Percentiles rank a stretch among this genome's conserved stretches.
These are phyloP conservation scores for Croton laevigatus DNA, from an alignment of 441 rosid species.

Conservation along the genomic window DNA sequence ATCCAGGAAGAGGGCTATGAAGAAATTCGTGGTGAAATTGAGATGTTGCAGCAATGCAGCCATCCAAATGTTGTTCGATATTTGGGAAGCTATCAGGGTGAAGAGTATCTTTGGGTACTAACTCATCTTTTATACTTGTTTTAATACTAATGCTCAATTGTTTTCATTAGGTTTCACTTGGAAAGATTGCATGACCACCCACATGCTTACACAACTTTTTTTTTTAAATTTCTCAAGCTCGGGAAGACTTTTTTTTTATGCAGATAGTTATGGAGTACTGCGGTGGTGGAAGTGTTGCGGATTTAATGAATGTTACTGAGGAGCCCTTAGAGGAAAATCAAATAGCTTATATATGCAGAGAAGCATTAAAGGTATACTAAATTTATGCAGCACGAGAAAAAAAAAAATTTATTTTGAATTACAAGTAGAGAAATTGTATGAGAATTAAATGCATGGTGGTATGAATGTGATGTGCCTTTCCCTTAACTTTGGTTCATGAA, in stretches of 20 bases:
- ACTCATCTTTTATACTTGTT: conserved; percentile 17
- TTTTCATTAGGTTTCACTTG: not conserved
- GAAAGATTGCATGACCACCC: not conserved
- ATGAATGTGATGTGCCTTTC: not conserved
- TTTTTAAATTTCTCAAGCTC: not conserved
- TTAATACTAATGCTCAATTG: conserved; percentile 8
- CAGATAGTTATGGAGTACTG: conserved; percentile 99
- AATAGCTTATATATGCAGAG: conserved; percentile 93
- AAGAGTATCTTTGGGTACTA: conserved; percentile 97
- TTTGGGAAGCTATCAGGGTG: conserved; percentile 98
- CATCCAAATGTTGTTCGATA: conserved; percentile 97
- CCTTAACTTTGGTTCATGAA: not conserved
- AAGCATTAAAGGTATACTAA: conserved; percentile 78
- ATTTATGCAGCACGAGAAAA: conserved; percentile 15
- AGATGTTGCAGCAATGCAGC: conserved; percentile 98
- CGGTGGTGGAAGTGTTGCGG: conserved; percentile 99
- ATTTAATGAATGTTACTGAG: conserved; percentile 86
- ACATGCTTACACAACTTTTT: not conserved
- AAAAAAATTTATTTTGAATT: conserved; percentile 1
- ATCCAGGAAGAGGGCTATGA: conserved; percentile 96
- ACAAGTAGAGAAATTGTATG: not conserved
- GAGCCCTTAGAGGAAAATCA: conserved; percentile 95
- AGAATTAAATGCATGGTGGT: not conserved
- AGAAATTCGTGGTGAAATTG: conserved; percentile 98
- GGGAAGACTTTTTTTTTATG: conserved; percentile 35